Evolutionary conservation across 192 early-diverging fungal genomes (phyloP).

Genomic region (Backusella tuberculispora): DNA sequence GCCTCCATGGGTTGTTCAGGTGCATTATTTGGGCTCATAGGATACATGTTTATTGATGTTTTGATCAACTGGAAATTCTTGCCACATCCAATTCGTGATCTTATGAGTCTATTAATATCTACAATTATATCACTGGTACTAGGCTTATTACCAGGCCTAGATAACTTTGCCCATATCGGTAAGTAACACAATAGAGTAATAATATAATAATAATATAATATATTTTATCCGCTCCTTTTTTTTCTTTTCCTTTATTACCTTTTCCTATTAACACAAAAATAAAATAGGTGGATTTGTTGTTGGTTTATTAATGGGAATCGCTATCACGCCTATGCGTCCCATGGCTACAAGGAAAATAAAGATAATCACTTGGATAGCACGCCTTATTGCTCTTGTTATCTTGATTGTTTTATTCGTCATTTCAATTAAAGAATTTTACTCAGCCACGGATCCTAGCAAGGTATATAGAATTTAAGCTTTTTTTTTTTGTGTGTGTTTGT

Average conservation of each 20-base stretch:
- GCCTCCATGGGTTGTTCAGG: conserved; percentile 65
- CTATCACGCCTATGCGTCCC: conserved; percentile 29
- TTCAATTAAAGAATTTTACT: conserved; percentile 57
- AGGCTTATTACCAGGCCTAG: conserved; percentile 73
- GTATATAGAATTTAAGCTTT: conserved; percentile 17
- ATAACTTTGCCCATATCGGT: conserved; percentile 88
- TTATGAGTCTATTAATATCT: conserved; percentile 66
- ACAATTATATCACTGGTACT: conserved; percentile 71
- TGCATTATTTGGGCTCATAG: conserved; percentile 72
- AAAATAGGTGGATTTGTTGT: conserved; percentile 26
- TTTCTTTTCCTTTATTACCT: not conserved
- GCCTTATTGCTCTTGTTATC: conserved; percentile 44
- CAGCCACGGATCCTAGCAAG: conserved; percentile 35
- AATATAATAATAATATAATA: not conserved
- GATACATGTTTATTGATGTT: conserved; percentile 77
- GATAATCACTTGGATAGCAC: conserved; percentile 41
- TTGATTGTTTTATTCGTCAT: conserved; percentile 50
- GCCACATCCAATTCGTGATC: conserved; percentile 65
- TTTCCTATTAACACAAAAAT: not conserved
- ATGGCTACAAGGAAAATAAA: conserved; percentile 21
- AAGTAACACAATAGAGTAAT: conserved; percentile 29
- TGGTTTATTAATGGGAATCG: conserved; percentile 26
- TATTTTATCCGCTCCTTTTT: too few relatives aligned
- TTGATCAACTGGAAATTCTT: conserved; percentile 80
- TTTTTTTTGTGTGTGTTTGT: not conserved